Base-by-base conservation (phyloP, 2,329 filamentous ascomycete species). In the Ascochyta pisi region DNA sequence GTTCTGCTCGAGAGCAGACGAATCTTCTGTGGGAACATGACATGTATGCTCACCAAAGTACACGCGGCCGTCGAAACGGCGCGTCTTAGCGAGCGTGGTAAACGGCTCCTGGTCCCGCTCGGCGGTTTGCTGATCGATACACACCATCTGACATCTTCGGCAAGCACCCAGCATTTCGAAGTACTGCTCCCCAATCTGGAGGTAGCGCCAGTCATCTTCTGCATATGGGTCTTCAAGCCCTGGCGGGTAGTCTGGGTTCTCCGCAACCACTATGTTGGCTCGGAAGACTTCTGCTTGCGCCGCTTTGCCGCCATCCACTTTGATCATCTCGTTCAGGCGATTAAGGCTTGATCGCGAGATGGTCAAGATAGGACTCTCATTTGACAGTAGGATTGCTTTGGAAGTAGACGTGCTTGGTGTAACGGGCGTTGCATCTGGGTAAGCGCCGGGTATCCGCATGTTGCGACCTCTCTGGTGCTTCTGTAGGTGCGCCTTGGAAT, bases 91-190 rank as follows among this genome's bases (percentile, higher is more conserved):
- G 55, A 99, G 78, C 0, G 92, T 97, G 3, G 90, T 85, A 70
- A 95, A 96, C 0, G 95, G 95, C 74, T 98, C 95, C 60, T 92
- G 86, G 61, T 87, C 86, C 73, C 87, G 90, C 60, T 86, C 82
- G 0, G 87, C 92, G 12, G 89, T 96, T 42, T 86, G 81, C 73
- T 97, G 95, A 69, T 99, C 88, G 41, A 98, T 86, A 71, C 94
- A 97, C 9, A 99, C 89, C 93, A 99, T 98, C 73, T 96, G 92
- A 66, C 95, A 99, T 56, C 95, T 82, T 57, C 92, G 85, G 69
- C 95, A 99, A 3, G 90, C 85, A 0, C 93, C 94, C 4, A 98
- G 78, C 67, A 96, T 85, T 58, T 89, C 82, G 66, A 91, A 90
- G 9, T 77, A 74, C 55, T 88, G 82, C 68, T 74, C 64, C 1